Evolutionary conservation across 352 stramenopile species (phyloP).

Genomic region (Globisporangium camurandrum): DNA sequence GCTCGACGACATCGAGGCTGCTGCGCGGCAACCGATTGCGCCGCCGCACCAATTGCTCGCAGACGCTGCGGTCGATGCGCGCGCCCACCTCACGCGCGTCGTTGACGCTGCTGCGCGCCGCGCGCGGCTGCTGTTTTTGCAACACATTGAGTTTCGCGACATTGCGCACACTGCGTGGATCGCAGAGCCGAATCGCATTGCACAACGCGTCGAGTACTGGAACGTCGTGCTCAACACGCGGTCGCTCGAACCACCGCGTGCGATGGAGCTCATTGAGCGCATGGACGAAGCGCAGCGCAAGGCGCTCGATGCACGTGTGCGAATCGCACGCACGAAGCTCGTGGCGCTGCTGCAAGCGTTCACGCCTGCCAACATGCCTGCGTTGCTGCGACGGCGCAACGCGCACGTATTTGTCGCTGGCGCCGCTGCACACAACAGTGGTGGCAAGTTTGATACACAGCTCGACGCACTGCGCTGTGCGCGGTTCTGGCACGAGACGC

Average conservation of each 20-base stretch:
- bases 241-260: conserved; percentile 37
- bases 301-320: conserved; percentile 42
- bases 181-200: conserved; percentile 47
- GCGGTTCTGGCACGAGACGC: conserved; percentile 56
- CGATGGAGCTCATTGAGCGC: conserved; percentile 46
- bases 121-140: conserved; percentile 52
- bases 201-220: conserved; percentile 56
- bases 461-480: conserved; percentile 34
- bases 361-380: conserved; percentile 35
- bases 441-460: conserved; percentile 6
- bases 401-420: conserved; percentile 28
- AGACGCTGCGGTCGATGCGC: conserved; percentile 32
- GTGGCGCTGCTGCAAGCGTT: conserved; percentile 46
- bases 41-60: conserved; percentile 18
- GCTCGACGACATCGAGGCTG: conserved; percentile 31
- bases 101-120: conserved; percentile 22
- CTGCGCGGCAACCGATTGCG: conserved; percentile 32
- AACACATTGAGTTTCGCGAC: conserved; percentile 62
- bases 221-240: conserved; percentile 68
- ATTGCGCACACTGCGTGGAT: conserved; percentile 64
- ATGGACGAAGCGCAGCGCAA: conserved; percentile 49
- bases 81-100: conserved; percentile 23
- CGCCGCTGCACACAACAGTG: background rate
- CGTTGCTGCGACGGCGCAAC: conserved; percentile 29
- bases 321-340: conserved; percentile 46